A percentile compares a stretch with the other conserved stretches of the same genome.
phyloP scores from a whole-genome alignment of 2,329 filamentous ascomycete genomes.

The Cryphonectria japonica region DNA sequence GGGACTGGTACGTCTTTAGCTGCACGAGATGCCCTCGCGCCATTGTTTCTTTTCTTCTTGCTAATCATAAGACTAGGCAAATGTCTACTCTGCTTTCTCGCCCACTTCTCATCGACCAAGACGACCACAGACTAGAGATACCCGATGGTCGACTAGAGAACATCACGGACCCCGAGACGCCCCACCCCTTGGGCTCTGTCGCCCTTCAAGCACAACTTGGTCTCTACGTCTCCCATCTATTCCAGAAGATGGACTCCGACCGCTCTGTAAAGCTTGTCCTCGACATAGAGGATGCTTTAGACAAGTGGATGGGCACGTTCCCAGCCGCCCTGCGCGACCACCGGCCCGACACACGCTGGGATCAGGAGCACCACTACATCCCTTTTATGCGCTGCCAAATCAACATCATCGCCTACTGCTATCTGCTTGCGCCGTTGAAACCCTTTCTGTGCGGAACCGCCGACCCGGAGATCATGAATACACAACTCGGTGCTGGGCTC shows the following conservation, averaged over 20 bases:
- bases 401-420: slow-evolving; percentile 36
- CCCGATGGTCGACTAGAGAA: slow-evolving; percentile 28
- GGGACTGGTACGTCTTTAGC: slow-evolving; percentile 26
- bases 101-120: slow-evolving; percentile 29
- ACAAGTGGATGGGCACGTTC: slow-evolving; percentile 29
- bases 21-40: too few species aligned
- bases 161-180: slow-evolving; percentile 16
- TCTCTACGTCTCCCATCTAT: slow-evolving; percentile 23
- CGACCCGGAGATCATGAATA: slow-evolving; percentile 29
- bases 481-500: slow-evolving; percentile 31
- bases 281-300: slow-evolving; percentile 33
- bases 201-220: slow-evolving; percentile 27
- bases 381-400: slow-evolving; percentile 38
- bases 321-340: slow-evolving; percentile 34
- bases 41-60: not conserved
- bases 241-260: slow-evolving; percentile 22
- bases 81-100: slow-evolving; percentile 29
- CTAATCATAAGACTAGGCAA: slow-evolving; percentile 23
- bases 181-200: slow-evolving; percentile 24
- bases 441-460: slow-evolving; percentile 34
- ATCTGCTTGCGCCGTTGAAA: slow-evolving; percentile 34
- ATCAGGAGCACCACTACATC: slow-evolving; percentile 34
- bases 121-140: slow-evolving; percentile 23
- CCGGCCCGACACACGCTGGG: slow-evolving; percentile 36
- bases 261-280: slow-evolving; percentile 23